Percentiles rank a stretch among this genome's conserved stretches.
These are phyloP conservation scores for Starmerella vitae DNA, from an alignment of 805 yeast species.

Conservation along the genomic window DNA sequence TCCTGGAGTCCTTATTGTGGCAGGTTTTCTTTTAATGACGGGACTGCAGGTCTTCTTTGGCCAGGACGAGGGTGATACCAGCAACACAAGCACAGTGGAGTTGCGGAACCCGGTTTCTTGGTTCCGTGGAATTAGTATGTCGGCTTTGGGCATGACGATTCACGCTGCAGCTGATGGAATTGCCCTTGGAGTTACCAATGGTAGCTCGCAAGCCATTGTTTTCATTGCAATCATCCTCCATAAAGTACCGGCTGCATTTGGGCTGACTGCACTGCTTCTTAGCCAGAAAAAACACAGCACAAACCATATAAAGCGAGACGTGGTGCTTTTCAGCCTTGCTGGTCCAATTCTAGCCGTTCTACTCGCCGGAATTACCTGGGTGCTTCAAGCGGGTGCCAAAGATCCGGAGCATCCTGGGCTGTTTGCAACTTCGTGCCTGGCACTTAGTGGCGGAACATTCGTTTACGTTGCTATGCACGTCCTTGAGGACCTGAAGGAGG, in stretches of 20 bases:
- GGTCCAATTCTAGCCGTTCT: constrained; percentile 49
- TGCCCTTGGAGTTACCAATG: constrained; percentile 48
- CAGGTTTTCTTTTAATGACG: constrained; percentile 45
- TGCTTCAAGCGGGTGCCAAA: neutral
- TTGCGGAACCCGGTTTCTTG: constrained; percentile 7
- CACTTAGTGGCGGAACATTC: constrained; percentile 62
- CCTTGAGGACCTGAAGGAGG: constrained; percentile 12
- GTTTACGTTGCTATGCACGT: constrained; percentile 58
- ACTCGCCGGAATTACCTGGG: constrained; percentile 33
- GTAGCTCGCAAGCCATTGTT: constrained; percentile 34
- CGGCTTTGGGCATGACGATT: constrained; percentile 48
- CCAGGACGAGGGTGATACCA: neutral
- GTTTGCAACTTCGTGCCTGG: constrained; percentile 26
- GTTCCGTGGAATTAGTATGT: constrained; percentile 28
- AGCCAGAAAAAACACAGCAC: constrained; percentile 10
- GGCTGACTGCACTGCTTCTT: constrained; percentile 42
- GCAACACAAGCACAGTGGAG: neutral
- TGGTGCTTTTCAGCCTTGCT: constrained; percentile 41
- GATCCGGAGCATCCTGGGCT: constrained; percentile 34
- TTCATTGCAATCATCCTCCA: constrained; percentile 52
- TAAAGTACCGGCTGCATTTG: constrained; percentile 64
- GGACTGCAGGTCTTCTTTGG: constrained; percentile 33
- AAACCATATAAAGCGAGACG: constrained; percentile 29
- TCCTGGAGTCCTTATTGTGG: constrained; percentile 29
- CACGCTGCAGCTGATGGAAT: constrained; percentile 65